Evolutionary conservation across 140 eudicot species (phyloP).

Genomic region (Stevia rebaudiana): DNA sequence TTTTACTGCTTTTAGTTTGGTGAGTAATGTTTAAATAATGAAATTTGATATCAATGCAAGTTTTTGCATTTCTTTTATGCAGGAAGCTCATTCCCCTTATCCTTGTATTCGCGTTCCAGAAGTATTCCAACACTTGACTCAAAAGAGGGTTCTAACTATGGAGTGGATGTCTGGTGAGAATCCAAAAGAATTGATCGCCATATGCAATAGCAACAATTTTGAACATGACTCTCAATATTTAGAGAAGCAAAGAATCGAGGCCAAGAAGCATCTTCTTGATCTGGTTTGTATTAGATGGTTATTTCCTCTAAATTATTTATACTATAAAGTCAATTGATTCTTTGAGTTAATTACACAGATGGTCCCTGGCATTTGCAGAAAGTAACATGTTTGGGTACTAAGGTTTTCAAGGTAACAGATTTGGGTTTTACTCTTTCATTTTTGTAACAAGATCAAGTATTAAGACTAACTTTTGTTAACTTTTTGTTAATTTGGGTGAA

Average conservation of each 20-base stretch:
- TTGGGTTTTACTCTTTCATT: too few relatives aligned
- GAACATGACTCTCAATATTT: conserved; percentile 34
- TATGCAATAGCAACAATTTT: conserved; percentile 28
- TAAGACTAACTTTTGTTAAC: too few relatives aligned
- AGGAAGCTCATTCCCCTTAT: conserved; percentile 84
- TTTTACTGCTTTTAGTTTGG: conserved; percentile 8
- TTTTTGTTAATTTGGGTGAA: too few relatives aligned
- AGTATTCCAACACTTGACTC: conserved; percentile 48
- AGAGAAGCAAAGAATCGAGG: conserved; percentile 48
- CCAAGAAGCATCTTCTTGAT: conserved; percentile 74
- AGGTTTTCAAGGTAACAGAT: too few relatives aligned
- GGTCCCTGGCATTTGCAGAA: too few relatives aligned
- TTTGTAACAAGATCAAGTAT: too few relatives aligned
- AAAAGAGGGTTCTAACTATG: conserved; percentile 81
- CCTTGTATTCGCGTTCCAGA: conserved; percentile 71
- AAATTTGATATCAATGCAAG: conserved; percentile 1
- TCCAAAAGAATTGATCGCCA: conserved; percentile 66
- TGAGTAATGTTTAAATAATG: neutral
- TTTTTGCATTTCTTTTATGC: conserved; percentile 23
- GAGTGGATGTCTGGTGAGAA: conserved; percentile 95
- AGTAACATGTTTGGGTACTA: too few relatives aligned
- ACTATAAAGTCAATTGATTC: neutral
- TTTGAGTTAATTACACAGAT: too few relatives aligned
- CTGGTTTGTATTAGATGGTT: conserved; percentile 44
- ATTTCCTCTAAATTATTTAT: neutral